Evolutionary conservation across 78 protist genomes (phyloP).

Genomic region (Parvularia atlantis): DNA sequence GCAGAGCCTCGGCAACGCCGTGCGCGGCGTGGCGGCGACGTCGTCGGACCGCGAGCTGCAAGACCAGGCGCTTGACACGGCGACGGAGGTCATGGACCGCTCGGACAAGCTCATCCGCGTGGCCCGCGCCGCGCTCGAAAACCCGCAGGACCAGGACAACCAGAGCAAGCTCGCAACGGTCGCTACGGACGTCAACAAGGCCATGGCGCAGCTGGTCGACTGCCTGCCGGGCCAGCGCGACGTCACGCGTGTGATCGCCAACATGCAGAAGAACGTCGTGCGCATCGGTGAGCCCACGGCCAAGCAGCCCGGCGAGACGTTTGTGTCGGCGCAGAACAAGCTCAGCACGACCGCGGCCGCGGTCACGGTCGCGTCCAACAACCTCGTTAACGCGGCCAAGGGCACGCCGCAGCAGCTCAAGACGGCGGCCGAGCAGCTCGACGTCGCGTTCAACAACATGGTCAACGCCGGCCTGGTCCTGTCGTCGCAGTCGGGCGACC

Average conservation of each 20-base stretch:
- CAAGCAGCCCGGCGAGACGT: neutral
- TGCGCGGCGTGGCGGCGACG: conserved; percentile 3
- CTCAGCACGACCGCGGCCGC: conserved; percentile 4
- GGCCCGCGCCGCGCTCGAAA: neutral
- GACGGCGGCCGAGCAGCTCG: neutral
- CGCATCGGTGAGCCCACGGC: neutral
- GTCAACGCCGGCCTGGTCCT: too few relatives aligned
- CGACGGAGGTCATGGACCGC: neutral
- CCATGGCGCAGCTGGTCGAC: conserved; percentile 3
- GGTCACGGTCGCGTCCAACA: neutral
- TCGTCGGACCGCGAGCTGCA: too few relatives aligned
- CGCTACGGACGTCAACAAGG: conserved; percentile 1
- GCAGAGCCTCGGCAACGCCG: neutral
- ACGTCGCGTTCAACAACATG: too few relatives aligned
- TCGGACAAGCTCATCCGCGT: neutral
- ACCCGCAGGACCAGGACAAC: neutral
- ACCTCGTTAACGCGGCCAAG: neutral
- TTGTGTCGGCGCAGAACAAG: neutral
- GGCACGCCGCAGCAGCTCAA: neutral
- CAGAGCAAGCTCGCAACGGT: neutral
- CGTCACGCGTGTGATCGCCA: neutral
- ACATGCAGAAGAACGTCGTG: too few relatives aligned
- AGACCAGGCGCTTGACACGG: neutral
- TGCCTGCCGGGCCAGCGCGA: conserved; percentile 26
- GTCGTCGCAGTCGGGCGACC: too few relatives aligned